phyloP scores from a whole-genome alignment of 2,329 filamentous ascomycete genomes.

The Neofusicoccum umdonicola region DNA sequence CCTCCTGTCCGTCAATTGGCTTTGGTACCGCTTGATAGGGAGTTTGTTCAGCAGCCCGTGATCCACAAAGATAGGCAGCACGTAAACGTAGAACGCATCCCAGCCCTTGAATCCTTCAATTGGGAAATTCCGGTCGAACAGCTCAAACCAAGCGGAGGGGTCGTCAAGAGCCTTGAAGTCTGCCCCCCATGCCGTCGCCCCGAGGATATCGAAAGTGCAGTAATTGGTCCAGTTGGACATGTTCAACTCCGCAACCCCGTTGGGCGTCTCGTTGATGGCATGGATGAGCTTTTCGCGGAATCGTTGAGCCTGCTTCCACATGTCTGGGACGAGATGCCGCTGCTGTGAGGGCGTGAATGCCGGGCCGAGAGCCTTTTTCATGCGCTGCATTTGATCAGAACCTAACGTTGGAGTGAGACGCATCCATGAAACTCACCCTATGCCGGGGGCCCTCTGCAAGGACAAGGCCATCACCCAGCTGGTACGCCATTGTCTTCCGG shows the following conservation, averaged over 20 bases:
- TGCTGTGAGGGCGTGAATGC: not conserved
- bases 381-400: not conserved
- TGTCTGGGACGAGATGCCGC: not conserved
- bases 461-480: constrained; percentile 45
- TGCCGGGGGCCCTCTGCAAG: constrained; percentile 45
- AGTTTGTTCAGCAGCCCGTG: not conserved
- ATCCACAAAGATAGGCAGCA: not conserved
- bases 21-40: not conserved
- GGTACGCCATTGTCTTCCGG: not conserved
- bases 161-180: constrained; percentile 1
- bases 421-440: constrained; percentile 25
- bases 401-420: not conserved
- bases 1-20: not conserved
- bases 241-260: not conserved
- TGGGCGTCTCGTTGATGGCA: not conserved
- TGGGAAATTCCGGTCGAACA: not conserved
- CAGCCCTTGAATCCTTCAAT: not conserved
- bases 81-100: constrained; percentile 3
- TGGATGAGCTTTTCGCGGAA: not conserved
- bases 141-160: not conserved
- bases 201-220: constrained; percentile 1
- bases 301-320: not conserved
- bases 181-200: not conserved
- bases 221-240: constrained; percentile 3
- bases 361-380: not conserved